phyloP scores from a whole-genome alignment of 2,329 filamentous ascomycete genomes.

The Ophiostoma fasciatum region DNA sequence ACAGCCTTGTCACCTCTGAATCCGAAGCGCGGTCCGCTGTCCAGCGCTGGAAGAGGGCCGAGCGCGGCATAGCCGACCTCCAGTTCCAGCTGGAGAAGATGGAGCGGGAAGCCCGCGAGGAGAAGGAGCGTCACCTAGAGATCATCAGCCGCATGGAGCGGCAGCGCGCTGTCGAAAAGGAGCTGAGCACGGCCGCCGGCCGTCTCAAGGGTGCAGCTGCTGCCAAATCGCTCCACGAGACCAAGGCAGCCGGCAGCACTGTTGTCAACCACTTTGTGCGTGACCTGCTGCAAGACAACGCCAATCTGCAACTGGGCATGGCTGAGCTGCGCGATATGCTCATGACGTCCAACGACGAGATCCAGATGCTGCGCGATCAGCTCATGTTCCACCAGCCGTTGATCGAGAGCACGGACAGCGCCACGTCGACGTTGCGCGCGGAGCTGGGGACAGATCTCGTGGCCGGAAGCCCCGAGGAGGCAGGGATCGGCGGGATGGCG shows the following conservation, averaged over 20 bases:
- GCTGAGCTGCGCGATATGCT: constrained; percentile 84
- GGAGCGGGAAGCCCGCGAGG: constrained; percentile 66
- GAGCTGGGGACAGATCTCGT: constrained; percentile 41
- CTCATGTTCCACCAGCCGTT: constrained; percentile 64
- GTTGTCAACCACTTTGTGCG: constrained; percentile 95
- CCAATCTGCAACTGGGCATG: constrained; percentile 81
- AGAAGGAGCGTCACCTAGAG: constrained; percentile 68
- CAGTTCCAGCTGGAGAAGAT: constrained; percentile 82
- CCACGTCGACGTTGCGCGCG: constrained; percentile 46
- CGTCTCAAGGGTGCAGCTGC: constrained; percentile 71
- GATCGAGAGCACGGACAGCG: constrained; percentile 23
- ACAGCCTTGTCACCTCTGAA: constrained; percentile 48
- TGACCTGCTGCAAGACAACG: constrained; percentile 89
- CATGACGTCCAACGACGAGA: constrained; percentile 83
- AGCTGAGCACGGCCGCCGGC: constrained; percentile 64
- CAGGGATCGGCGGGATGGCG: not conserved
- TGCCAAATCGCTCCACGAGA: constrained; percentile 43
- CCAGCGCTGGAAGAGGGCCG: constrained; percentile 72
- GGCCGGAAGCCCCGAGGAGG: constrained; percentile 1
- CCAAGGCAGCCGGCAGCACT: constrained; percentile 39
- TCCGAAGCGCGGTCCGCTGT: constrained; percentile 67
- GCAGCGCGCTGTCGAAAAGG: constrained; percentile 66
- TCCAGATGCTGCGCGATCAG: constrained; percentile 73
- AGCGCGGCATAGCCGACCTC: constrained; percentile 61
- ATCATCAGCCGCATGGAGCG: constrained; percentile 72